These are phyloP conservation scores for Betula pendula DNA, from an alignment of 306 rosid species.

Conservation along the genomic window DNA sequence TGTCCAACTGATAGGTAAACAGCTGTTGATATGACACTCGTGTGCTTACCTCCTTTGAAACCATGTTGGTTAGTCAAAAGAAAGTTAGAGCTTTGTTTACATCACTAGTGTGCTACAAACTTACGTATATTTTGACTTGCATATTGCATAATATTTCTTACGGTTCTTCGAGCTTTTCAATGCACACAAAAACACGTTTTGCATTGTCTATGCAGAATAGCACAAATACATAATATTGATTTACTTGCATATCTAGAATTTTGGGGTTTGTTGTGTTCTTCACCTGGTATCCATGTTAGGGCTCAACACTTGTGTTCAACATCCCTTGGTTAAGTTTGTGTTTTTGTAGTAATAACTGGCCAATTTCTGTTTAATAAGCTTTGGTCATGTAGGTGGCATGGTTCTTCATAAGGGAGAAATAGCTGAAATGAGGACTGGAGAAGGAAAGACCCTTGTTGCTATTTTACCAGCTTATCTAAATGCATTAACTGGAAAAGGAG, in stretches of 20 bases:
- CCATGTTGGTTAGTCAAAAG: neutral
- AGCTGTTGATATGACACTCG: neutral
- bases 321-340: neutral
- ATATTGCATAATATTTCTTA: neutral
- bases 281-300: neutral
- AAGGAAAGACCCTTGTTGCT: constrained; percentile 96
- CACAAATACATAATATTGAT: neutral
- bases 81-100: neutral
- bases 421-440: constrained; percentile 99
- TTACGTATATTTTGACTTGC: neutral
- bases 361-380: constrained; percentile 7
- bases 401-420: constrained; percentile 98
- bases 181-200: neutral
- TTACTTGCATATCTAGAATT: neutral
- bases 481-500: constrained; percentile 89
- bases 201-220: neutral
- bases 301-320: neutral
- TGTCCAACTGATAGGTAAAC: neutral
- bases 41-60: neutral
- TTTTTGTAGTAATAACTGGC: neutral
- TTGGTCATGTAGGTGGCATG: constrained; percentile 69
- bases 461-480: constrained; percentile 94
- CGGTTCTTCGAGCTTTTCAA: neutral
- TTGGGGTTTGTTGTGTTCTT: neutral
- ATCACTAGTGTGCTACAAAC: neutral